phyloP scores from a whole-genome alignment of 305 asterid species.

The Petunia hybrid region DNA sequence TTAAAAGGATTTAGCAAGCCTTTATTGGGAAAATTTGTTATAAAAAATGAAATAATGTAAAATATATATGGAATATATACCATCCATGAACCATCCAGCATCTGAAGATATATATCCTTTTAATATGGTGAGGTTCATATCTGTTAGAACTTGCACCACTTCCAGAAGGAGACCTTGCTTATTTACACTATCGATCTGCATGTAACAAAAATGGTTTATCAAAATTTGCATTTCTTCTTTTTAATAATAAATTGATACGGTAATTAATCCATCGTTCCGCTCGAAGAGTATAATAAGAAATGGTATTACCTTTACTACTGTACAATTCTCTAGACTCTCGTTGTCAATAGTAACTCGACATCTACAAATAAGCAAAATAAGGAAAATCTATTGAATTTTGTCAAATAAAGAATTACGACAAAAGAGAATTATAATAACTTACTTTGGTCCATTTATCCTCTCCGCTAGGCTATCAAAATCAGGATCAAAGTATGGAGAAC shows the following conservation, averaged over 20 bases:
- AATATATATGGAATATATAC: constrained; percentile 40
- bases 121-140: constrained; percentile 69
- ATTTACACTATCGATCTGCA: constrained; percentile 75
- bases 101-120: constrained; percentile 84
- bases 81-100: constrained; percentile 91
- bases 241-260: too few relatives aligned
- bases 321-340: constrained; percentile 63
- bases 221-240: background rate
- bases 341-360: constrained; percentile 74
- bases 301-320: constrained; percentile 60
- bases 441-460: constrained; percentile 78
- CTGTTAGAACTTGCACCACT: constrained; percentile 80
- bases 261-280: background rate
- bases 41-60: background rate
- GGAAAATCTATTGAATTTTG: background rate
- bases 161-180: constrained; percentile 77
- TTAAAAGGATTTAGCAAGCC: background rate
- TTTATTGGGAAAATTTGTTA: background rate
- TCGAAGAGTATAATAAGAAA: background rate
- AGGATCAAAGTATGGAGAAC: constrained; percentile 77
- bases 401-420: background rate
- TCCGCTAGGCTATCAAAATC: constrained; percentile 76
- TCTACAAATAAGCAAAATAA: constrained; percentile 45
- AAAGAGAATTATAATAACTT: constrained; percentile 31
- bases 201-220: background rate